Evolutionary conservation across 768 basidiomycete species (phyloP).

Genomic region (Russula earlei): DNA sequence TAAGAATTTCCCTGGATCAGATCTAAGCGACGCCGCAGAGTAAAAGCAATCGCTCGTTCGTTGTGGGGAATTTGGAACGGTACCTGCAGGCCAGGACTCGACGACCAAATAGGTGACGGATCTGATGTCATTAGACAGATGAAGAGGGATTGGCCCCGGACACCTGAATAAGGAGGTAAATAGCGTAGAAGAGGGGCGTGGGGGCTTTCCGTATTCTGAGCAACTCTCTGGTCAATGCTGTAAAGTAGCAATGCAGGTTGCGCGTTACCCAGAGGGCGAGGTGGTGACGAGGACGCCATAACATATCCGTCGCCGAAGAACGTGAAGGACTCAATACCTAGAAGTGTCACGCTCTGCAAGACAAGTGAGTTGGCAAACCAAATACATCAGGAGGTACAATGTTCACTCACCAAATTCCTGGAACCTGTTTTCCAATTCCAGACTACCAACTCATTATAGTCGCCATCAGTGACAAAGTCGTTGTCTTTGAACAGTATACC

Average conservation of each 20-base stretch:
- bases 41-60: conserved; percentile 8
- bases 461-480: neutral
- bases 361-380: neutral
- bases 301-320: conserved; percentile 9
- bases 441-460: conserved; percentile 4
- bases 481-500: conserved; percentile 5
- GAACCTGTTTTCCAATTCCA: conserved; percentile 20
- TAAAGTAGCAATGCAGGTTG: conserved; percentile 15
- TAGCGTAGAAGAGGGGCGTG: conserved; percentile 6
- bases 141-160: too few species aligned
- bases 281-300: conserved; percentile 1
- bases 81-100: conserved; percentile 20
- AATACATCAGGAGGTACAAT: neutral
- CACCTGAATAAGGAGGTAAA: neutral
- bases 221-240: conserved; percentile 1
- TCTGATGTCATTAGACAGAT: conserved; percentile 11
- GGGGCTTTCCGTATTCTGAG: neutral
- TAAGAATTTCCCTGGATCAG: too few species aligned
- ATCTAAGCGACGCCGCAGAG: neutral
- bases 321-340: conserved; percentile 4
- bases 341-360: neutral
- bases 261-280: neutral
- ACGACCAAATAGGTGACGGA: conserved; percentile 7
- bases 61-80: conserved; percentile 17
- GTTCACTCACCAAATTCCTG: conserved; percentile 2